A percentile compares a stretch with the other conserved stretches of the same genome.
phyloP scores from a whole-genome alignment of 2,329 filamentous ascomycete species.

The Hymenoscyphus occultus region DNA sequence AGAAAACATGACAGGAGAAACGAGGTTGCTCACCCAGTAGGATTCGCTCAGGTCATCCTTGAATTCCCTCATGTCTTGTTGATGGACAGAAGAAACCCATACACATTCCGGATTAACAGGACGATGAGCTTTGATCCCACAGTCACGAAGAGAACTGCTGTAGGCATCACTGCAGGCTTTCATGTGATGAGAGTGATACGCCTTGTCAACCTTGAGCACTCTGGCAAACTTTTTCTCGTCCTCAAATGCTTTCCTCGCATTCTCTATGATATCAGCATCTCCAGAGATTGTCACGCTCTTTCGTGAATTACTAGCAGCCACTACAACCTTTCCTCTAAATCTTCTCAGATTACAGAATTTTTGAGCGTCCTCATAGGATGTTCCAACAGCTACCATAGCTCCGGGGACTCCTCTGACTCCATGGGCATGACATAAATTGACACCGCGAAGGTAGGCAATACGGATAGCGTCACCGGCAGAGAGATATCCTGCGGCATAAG shows the following conservation, averaged over 20 bases:
- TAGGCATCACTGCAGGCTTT: conserved; percentile 20
- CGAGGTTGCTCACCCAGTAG: conserved; percentile 40
- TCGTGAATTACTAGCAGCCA: conserved; percentile 21
- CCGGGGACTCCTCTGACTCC: conserved; percentile 8
- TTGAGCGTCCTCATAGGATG: conserved; percentile 5
- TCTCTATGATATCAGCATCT: conserved; percentile 17
- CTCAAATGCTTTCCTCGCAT: background rate
- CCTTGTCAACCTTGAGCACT: conserved; percentile 23
- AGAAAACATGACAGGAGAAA: conserved; percentile 41
- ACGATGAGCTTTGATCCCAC: background rate
- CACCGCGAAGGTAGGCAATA: conserved; percentile 38
- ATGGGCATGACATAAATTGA: conserved; percentile 26
- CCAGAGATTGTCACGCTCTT: conserved; percentile 29
- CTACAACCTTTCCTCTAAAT: conserved; percentile 30
- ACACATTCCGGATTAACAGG: conserved; percentile 32
- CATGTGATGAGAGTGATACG: conserved; percentile 36
- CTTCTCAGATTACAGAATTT: background rate
- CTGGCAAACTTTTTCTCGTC: conserved; percentile 19
- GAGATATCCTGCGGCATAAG: conserved; percentile 40
- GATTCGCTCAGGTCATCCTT: conserved; percentile 10
- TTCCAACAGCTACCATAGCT: conserved; percentile 24
- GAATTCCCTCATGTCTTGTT: conserved; percentile 1
- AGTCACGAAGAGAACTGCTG: background rate
- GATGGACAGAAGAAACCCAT: conserved; percentile 37
- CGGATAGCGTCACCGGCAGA: conserved; percentile 12